These are phyloP conservation scores for Clonostachys solani DNA, from an alignment of 2,329 filamentous ascomycete genomes.

Conservation along the genomic window DNA sequence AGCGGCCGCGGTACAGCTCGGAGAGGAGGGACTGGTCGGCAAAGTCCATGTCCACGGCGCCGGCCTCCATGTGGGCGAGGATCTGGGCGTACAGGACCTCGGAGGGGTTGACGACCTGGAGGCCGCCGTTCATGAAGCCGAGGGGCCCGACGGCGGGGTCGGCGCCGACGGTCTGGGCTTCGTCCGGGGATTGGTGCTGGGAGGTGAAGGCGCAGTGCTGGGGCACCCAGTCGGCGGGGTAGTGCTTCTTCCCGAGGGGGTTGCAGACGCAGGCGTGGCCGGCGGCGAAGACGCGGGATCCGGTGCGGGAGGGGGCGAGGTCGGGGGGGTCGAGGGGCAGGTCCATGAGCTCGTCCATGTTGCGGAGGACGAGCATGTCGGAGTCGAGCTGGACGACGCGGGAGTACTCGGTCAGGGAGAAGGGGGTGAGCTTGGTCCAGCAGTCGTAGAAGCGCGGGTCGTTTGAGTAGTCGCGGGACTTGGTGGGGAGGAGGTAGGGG, in stretches of 20 bases:
- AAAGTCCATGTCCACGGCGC: conserved; percentile 46
- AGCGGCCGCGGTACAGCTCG: conserved; percentile 48
- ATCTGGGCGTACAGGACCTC: conserved; percentile 43
- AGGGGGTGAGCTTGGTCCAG: conserved; percentile 83
- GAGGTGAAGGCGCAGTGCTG: conserved; percentile 54
- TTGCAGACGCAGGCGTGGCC: conserved; percentile 86
- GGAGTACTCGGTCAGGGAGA: conserved; percentile 71
- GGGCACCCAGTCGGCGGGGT: conserved; percentile 65
- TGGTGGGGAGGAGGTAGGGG: conserved; percentile 62
- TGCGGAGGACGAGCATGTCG: conserved; percentile 78
- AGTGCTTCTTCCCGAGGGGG: conserved; percentile 72
- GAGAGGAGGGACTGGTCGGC: conserved; percentile 56
- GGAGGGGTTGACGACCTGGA: conserved; percentile 53
- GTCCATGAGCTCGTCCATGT: conserved; percentile 95
- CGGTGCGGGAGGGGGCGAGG: conserved; percentile 16
- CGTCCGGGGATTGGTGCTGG: conserved; percentile 41
- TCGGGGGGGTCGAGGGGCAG: conserved; percentile 55
- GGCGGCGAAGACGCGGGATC: conserved; percentile 71
- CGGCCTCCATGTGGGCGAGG: conserved; percentile 40
- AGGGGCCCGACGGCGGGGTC: conserved; percentile 40
- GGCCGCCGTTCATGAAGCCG: conserved; percentile 47
- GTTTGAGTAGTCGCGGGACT: conserved; percentile 57
- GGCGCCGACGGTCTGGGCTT: conserved; percentile 38
- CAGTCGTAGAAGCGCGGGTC: conserved; percentile 86
- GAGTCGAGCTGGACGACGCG: conserved; percentile 81